Evolutionary conservation across 768 basidiomycete species (phyloP), one percentile per base, ranked within the genome.

Genomic region (Gloeophyllum trabeum): DNA sequence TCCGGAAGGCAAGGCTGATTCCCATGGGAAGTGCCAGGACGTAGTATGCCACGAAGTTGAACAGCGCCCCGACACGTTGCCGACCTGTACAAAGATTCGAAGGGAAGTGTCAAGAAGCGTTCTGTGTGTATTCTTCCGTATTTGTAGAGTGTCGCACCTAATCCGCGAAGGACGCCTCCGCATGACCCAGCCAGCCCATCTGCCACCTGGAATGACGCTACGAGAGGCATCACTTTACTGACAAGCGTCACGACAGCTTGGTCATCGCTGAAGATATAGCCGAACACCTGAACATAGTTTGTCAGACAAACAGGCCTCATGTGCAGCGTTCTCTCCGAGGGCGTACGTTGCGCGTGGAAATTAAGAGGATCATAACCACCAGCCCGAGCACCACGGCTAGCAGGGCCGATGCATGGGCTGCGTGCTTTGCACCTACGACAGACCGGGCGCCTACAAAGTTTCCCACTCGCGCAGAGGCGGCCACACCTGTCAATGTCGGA

Each of bases 21-120:
- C 73, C 75, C 18, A 75, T 53, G 0, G 74, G 75, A 2, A 75
- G 54, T 3, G 72, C 75, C 26, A 76, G 52, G 1, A 73, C 60
- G 44, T 75, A 76, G 54, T 76, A 76, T 26, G 82, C 81, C 13
- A 82, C 59, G 20, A 81, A 54, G 53, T 87, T 85, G 62, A 86
- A 84, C 5, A 76, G 50, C 5, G 84, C 83, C 5, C 83, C 84
- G 14, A 86, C 69, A 46, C 80, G 76, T 54, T 87, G 84, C 16
- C 79, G 57, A 5, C 65, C 67, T 62, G 48, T 41, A 36, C 7
- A 21, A 37, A 7, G 7, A 37, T 21, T 30, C 16, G 28, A 30
- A n/a, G n/a, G n/a, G n/a, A n/a, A n/a, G n/a, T n/a, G n/a, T n/a
- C n/a, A n/a, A 14, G 14, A 24, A 10, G 7, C 13, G 24, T 4